phyloP scores from a whole-genome alignment of 2,329 filamentous ascomycete species.

The Coniochaeta sp. region DNA sequence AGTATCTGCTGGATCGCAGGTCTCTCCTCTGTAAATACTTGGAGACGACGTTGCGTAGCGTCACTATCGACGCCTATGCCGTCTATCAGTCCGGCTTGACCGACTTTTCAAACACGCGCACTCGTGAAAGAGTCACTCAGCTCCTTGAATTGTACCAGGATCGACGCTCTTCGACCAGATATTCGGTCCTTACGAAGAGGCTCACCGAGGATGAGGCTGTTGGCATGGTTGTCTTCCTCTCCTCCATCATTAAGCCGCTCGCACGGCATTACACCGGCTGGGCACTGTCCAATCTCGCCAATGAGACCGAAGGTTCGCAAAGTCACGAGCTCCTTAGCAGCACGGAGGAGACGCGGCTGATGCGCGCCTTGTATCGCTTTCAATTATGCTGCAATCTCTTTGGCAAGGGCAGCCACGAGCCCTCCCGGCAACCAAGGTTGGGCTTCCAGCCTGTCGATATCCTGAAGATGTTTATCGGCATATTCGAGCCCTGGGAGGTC shows the following conservation, averaged over 20 bases:
- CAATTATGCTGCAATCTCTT: conserved; percentile 7
- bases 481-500: conserved; percentile 11
- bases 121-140: background rate
- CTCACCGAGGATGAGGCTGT: background rate
- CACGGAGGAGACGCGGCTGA: conserved; percentile 5
- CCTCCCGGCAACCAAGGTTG: background rate
- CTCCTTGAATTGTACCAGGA: background rate
- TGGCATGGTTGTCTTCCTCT: background rate
- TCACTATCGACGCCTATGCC: conserved; percentile 8
- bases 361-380: conserved; percentile 11
- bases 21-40: conserved; percentile 13
- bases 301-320: background rate
- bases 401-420: background rate
- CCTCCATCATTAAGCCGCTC: background rate
- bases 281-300: background rate
- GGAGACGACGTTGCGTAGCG: conserved; percentile 11
- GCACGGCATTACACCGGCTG: background rate
- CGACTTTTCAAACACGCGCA: background rate
- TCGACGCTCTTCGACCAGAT: background rate
- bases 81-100: conserved; percentile 2
- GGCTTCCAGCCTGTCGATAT: conserved; percentile 2
- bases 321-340: background rate
- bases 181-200: background rate
- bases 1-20: conserved; percentile 16
- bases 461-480: conserved; percentile 3